These are phyloP conservation scores for Pseudogymnoascus sp. DNA, from an alignment of 2,329 filamentous ascomycete genomes.

Conservation along the genomic window DNA sequence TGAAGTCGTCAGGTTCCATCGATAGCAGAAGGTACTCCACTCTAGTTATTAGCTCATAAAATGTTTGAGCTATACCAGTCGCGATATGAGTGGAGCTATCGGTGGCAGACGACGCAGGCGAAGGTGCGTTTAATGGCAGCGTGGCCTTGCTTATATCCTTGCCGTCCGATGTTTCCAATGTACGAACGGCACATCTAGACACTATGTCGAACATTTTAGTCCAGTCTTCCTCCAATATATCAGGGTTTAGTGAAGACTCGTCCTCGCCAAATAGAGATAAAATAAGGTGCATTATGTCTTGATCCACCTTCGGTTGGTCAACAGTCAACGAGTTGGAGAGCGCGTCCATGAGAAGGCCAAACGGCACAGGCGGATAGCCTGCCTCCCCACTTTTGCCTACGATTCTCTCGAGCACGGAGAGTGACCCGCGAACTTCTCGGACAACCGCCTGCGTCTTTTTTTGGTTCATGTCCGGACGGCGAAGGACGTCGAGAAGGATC, in stretches of 20 bases:
- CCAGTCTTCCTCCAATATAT: conserved; percentile 60
- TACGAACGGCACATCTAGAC: conserved; percentile 38
- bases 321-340: conserved; percentile 39
- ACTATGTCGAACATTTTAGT: conserved; percentile 51
- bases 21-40: conserved; percentile 28
- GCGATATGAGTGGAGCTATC: conserved; percentile 17
- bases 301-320: conserved; percentile 25
- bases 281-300: conserved; percentile 30
- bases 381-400: conserved; percentile 50
- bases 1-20: conserved; percentile 40
- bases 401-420: conserved; percentile 55
- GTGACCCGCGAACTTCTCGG: conserved; percentile 51
- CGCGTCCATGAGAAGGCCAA: conserved; percentile 49
- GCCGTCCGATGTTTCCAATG: conserved; percentile 24
- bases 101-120: conserved; percentile 10
- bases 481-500: conserved; percentile 54
- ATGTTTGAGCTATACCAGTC: conserved; percentile 21
- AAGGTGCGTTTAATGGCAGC: conserved; percentile 11
- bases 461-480: conserved; percentile 38
- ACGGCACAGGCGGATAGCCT: conserved; percentile 51
- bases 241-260: conserved; percentile 42
- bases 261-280: conserved; percentile 47
- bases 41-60: conserved; percentile 24
- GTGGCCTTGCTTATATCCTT: conserved; percentile 17
- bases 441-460: conserved; percentile 40